Evolutionary conservation across 2,329 filamentous ascomycete genomes (phyloP).

Genomic region (Ophiostoma sp.): DNA sequence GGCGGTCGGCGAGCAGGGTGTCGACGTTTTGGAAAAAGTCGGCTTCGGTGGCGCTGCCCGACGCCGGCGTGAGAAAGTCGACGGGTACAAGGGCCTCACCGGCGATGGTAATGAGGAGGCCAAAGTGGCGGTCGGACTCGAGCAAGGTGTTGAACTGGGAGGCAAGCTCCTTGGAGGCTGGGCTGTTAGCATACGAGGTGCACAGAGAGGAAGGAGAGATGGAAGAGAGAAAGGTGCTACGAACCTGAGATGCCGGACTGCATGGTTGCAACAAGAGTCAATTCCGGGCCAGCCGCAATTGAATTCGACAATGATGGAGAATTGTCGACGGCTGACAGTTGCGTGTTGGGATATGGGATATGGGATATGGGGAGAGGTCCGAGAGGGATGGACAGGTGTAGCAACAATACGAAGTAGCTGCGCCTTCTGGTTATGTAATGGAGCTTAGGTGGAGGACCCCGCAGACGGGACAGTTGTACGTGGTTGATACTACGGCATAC

Average conservation of each 20-base stretch:
- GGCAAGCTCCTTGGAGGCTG: constrained; percentile 72
- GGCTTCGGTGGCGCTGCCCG: constrained; percentile 46
- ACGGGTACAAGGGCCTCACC: constrained; percentile 62
- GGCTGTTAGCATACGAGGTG: neutral
- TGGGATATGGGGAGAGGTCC: neutral
- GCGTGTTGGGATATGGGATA: neutral
- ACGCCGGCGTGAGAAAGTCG: constrained; percentile 47
- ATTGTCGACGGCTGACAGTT: neutral
- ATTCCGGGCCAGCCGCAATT: constrained; percentile 18
- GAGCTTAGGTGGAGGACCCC: neutral
- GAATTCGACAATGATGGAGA: neutral
- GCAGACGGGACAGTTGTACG: constrained; percentile 1
- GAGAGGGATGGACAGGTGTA: neutral
- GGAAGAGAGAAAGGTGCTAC: constrained; percentile 12
- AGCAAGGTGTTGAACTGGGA: constrained; percentile 66
- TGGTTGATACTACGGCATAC: neutral
- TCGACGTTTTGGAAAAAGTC: constrained; percentile 60
- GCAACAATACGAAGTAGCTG: neutral
- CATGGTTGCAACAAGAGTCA: constrained; percentile 45
- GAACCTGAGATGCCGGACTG: constrained; percentile 73
- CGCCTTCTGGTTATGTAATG: neutral
- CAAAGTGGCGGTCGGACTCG: constrained; percentile 56
- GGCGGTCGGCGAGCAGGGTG: constrained; percentile 53
- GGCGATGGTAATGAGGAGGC: constrained; percentile 64
- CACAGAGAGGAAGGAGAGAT: neutral